Base-by-base conservation (phyloP, 2,329 filamentous ascomycete species). In the Leptographium radiaticola region DNA sequence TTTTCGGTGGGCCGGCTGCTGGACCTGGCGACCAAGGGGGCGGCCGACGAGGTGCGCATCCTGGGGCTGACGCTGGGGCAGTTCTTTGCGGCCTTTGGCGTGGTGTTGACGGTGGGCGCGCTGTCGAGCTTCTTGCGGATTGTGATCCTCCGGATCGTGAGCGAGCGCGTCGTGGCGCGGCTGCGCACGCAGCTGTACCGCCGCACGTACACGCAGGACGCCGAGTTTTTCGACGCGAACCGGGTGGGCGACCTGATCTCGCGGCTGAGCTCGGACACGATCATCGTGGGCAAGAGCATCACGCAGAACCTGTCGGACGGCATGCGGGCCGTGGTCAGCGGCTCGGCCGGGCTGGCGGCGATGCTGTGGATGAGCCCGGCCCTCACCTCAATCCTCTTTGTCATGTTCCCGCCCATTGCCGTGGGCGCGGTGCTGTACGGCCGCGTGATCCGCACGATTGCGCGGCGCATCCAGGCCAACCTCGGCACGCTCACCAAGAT, bases 171-270 rank as follows among this genome's bases (percentile, higher is more conserved):
- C 55, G 93, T 98, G 53, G 85, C 91, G 12, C 81, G 91, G 61
- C 76, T 98, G 53, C 82, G 93, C 57, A 91, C 90, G 16, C 86
- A 89, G 65, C 80, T 98, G 5, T 98, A 95, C 71, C 82, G 89
- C 59, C 82, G 86, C 59, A 98, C 93, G 0, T 95, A 94, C 62
- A 79, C 93, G n/a, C 93, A 98, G 67, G 93, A 98, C 67, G 93
- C 93, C 55, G 93, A 97, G 64, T 98, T 98, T 72, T 98, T 98
- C 65, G 93, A 98, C 66, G 93, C 93, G 42, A 98, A 98, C 70
- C 81, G 93, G 31, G 90, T 96, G 31, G 93, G 93, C 66, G 93
- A 98, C 66, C 73, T 98, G 61, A 96, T 98, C 64, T 97, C 91
- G 40, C 85, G 94, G 40, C 80, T 98, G 47, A 90, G 91, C 63